Evolutionary conservation across 768 basidiomycete species (phyloP).

Genomic region (Lactarius psammicola): DNA sequence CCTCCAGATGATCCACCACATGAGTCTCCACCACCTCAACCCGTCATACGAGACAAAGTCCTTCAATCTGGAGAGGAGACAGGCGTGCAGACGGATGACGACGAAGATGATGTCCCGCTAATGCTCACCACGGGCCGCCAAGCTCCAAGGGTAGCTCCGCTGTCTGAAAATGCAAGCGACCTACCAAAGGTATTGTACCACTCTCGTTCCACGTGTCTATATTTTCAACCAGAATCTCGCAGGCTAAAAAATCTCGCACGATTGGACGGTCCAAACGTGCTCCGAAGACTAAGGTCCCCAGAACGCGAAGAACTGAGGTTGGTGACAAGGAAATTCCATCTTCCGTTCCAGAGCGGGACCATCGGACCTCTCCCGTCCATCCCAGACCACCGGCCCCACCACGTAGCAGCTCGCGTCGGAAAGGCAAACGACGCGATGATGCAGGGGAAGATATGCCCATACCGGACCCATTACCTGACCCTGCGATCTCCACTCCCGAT

Average conservation of each 20-base stretch:
- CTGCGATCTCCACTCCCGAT: slow-evolving; percentile 35
- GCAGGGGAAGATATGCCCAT: not conserved
- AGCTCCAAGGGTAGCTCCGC: slow-evolving; percentile 11
- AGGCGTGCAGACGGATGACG: slow-evolving; percentile 27
- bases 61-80: slow-evolving; percentile 31
- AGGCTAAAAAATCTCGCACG: slow-evolving; percentile 16
- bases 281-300: not conserved
- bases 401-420: not conserved
- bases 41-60: not conserved
- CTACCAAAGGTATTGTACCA: slow-evolving; percentile 7
- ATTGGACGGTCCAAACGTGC: slow-evolving; percentile 13
- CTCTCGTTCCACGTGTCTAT: not conserved
- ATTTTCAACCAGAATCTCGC: not conserved
- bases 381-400: slow-evolving; percentile 21
- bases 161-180: slow-evolving; percentile 29
- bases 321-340: slow-evolving; percentile 41
- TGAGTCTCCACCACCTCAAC: not conserved
- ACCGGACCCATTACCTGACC: slow-evolving; percentile 7
- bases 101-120: slow-evolving; percentile 49
- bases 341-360: slow-evolving; percentile 58
- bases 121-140: slow-evolving; percentile 31
- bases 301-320: not conserved
- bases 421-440: slow-evolving; percentile 5
- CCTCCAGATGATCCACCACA: not conserved
- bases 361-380: slow-evolving; percentile 3